These are phyloP conservation scores for Houttuynia cordata DNA, from an alignment of 164 flowering plant genomes.

Conservation along the genomic window DNA sequence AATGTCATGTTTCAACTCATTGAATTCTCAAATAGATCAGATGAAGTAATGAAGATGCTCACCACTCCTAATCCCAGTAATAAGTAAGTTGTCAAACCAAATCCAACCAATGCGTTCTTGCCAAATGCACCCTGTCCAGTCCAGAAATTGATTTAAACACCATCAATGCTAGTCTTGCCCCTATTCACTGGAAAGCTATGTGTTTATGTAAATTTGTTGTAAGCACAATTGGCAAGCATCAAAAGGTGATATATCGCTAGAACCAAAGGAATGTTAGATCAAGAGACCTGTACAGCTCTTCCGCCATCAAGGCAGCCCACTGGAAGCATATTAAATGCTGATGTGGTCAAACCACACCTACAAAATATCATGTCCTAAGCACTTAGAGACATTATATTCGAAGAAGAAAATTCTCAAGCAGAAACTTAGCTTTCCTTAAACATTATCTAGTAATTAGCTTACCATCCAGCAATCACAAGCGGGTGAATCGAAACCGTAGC, in stretches of 20 bases:
- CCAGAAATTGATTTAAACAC: too few relatives aligned
- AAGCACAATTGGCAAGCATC: too few relatives aligned
- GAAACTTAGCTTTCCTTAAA: too few relatives aligned
- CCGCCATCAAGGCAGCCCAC: constrained; percentile 99
- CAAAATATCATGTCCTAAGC: not conserved
- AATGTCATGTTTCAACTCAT: too few relatives aligned
- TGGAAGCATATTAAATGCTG: constrained; percentile 96
- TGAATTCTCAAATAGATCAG: too few relatives aligned
- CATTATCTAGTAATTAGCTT: constrained; percentile 1
- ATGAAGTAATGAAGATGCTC: constrained; percentile 1
- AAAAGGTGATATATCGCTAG: too few relatives aligned
- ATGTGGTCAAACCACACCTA: constrained; percentile 98
- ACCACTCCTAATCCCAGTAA: constrained; percentile 94
- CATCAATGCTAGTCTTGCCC: too few relatives aligned
- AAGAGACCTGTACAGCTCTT: constrained; percentile 75
- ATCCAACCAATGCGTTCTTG: constrained; percentile 54
- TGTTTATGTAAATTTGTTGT: too few relatives aligned
- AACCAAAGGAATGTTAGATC: not conserved
- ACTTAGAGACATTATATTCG: not conserved
- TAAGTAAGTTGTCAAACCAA: constrained; percentile 73
- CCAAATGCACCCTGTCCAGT: constrained; percentile 82
- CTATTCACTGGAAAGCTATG: too few relatives aligned
- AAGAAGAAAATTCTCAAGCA: too few relatives aligned
- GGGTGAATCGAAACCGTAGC: constrained; percentile 91
- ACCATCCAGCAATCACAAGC: constrained; percentile 99